Percentiles rank a stretch among this genome's conserved stretches.
These are phyloP conservation scores for Apiotrichum brassicae DNA, from an alignment of 1,284 basidiomycete species.

Conservation along the genomic window DNA sequence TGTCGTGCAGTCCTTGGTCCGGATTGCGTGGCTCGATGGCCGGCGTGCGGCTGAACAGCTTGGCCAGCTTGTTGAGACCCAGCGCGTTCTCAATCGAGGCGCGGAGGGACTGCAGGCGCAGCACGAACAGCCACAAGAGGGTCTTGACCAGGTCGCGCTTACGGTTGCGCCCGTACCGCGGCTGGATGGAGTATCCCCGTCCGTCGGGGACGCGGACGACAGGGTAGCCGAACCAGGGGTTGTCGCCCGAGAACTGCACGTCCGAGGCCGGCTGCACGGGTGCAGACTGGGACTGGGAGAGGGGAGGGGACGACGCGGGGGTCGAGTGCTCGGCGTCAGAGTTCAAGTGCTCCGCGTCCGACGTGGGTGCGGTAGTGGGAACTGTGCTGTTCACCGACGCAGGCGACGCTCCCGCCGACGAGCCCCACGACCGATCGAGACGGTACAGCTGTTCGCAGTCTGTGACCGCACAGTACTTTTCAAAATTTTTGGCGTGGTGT, in stretches of 20 bases:
- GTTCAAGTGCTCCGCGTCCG: background rate
- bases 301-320: background rate
- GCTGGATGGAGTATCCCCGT: slow-evolving; percentile 24
- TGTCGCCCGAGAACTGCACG: slow-evolving; percentile 21
- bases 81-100: slow-evolving; percentile 28
- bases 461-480: slow-evolving; percentile 17
- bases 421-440: background rate
- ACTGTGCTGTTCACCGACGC: background rate
- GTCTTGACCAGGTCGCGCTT: slow-evolving; percentile 47
- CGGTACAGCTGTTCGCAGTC: slow-evolving; percentile 1
- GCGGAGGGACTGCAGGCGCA: slow-evolving; percentile 37
- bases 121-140: slow-evolving; percentile 43
- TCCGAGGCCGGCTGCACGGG: slow-evolving; percentile 1
- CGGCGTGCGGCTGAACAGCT: background rate
- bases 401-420: background rate
- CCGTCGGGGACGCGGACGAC: slow-evolving; percentile 27
- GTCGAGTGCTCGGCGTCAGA: background rate
- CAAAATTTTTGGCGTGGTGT: slow-evolving; percentile 38
- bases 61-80: slow-evolving; percentile 24
- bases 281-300: background rate
- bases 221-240: slow-evolving; percentile 47
- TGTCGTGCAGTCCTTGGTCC: slow-evolving; percentile 4
- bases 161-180: slow-evolving; percentile 38
- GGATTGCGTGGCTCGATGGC: background rate
- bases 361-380: background rate